Evolutionary conservation across 768 basidiomycete genomes (phyloP).

Genomic region (Tricholoma hemisulphureum): DNA sequence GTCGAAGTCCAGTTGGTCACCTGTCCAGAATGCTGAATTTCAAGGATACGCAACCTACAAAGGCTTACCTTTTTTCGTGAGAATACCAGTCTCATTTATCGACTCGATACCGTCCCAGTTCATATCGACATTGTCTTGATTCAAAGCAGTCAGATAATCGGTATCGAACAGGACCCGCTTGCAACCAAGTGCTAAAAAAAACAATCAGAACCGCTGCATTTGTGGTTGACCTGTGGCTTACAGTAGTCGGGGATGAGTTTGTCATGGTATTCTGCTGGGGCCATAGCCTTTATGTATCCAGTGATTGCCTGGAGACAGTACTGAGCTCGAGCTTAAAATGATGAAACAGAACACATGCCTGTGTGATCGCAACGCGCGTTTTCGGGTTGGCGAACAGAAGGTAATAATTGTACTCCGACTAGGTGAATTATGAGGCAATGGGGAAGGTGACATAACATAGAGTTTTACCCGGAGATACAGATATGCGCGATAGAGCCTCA

Average conservation of each 20-base stretch:
- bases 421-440: neutral
- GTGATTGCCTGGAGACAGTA: slow-evolving; percentile 14
- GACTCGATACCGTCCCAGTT: slow-evolving; percentile 40
- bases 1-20: slow-evolving; percentile 34
- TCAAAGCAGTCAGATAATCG: slow-evolving; percentile 42
- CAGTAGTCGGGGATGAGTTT: slow-evolving; percentile 49
- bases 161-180: slow-evolving; percentile 53
- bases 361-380: slow-evolving; percentile 1
- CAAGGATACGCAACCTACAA: neutral
- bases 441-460: slow-evolving; percentile 7
- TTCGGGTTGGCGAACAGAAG: neutral
- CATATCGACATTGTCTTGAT: slow-evolving; percentile 46
- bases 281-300: slow-evolving; percentile 40
- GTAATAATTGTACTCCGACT: neutral
- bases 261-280: slow-evolving; percentile 46
- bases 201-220: neutral
- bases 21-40: slow-evolving; percentile 19
- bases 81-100: slow-evolving; percentile 41
- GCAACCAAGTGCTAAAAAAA: slow-evolving; percentile 46
- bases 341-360: slow-evolving; percentile 3
- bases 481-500: slow-evolving; percentile 12
- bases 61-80: slow-evolving; percentile 38
- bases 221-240: slow-evolving; percentile 19
- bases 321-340: neutral
- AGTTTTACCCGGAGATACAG: slow-evolving; percentile 1